These are phyloP conservation scores for Tillandsia fasciculata DNA, from an alignment of 176 grass and related monocot species.

Conservation along the genomic window DNA sequence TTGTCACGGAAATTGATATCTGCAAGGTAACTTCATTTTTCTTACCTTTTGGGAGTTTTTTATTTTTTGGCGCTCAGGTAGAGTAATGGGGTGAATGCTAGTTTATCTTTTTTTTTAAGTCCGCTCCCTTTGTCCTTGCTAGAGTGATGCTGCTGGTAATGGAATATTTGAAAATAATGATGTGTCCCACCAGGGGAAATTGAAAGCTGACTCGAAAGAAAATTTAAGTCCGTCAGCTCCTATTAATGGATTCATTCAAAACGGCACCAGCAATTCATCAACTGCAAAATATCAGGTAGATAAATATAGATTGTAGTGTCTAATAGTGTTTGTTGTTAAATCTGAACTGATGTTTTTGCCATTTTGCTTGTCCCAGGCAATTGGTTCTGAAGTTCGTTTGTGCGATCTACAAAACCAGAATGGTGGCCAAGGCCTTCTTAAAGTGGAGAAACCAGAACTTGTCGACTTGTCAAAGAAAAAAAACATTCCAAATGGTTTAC, in stretches of 20 bases:
- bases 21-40: background rate
- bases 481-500: background rate
- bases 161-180: background rate
- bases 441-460: background rate
- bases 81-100: background rate
- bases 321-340: background rate
- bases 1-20: background rate
- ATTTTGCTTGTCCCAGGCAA: background rate
- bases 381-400: background rate
- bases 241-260: background rate
- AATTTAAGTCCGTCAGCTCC: background rate
- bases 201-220: background rate
- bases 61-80: background rate
- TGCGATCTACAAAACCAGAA: background rate
- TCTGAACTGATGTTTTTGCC: background rate
- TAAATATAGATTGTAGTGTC: background rate
- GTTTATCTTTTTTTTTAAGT: background rate
- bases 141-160: slow-evolving; percentile 5
- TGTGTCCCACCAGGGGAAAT: slow-evolving; percentile 8
- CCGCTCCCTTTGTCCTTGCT: background rate
- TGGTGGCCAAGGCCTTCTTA: background rate
- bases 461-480: background rate
- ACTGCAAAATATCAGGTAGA: background rate
- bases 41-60: background rate
- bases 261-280: background rate